phyloP scores from a whole-genome alignment of 164 flowering plant genomes.

The Magnolia kwangsiensis region DNA sequence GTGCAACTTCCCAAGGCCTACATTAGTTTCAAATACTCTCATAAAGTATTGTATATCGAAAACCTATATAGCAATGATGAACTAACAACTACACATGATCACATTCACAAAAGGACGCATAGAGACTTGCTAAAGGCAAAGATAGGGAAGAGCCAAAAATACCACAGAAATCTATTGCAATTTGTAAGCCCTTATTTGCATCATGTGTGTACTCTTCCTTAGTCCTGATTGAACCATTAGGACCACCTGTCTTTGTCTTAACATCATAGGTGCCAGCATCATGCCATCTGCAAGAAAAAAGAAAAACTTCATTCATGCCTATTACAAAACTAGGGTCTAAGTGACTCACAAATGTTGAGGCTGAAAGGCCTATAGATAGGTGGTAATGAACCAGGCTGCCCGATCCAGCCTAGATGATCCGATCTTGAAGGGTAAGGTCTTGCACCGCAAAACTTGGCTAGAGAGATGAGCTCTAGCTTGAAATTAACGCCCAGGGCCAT shows the following conservation, averaged over 20 bases:
- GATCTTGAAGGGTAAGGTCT: too few relatives aligned
- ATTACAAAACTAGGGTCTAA: too few relatives aligned
- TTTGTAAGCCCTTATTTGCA: conserved; percentile 72
- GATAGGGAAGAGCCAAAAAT: background rate
- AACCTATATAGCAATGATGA: too few relatives aligned
- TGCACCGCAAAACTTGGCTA: too few relatives aligned
- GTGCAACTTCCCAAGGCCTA: background rate
- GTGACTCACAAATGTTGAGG: too few relatives aligned
- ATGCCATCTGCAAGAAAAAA: conserved; percentile 68
- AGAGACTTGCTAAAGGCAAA: background rate
- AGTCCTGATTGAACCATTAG: conserved; percentile 85
- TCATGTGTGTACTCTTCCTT: conserved; percentile 74
- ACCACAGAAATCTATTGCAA: conserved; percentile 63
- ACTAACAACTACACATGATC: too few relatives aligned
- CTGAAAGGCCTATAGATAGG: too few relatives aligned
- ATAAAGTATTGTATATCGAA: too few relatives aligned
- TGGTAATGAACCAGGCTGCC: too few relatives aligned
- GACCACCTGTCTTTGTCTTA: conserved; percentile 83
- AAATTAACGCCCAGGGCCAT: too few relatives aligned
- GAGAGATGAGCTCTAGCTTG: too few relatives aligned
- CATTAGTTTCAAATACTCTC: background rate
- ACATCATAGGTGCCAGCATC: conserved; percentile 94
- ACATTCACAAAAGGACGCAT: background rate
- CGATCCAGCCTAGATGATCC: too few relatives aligned
- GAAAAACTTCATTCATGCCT: background rate